phyloP scores from a whole-genome alignment of 345 rosid species.

The Camelina sativa region DNA sequence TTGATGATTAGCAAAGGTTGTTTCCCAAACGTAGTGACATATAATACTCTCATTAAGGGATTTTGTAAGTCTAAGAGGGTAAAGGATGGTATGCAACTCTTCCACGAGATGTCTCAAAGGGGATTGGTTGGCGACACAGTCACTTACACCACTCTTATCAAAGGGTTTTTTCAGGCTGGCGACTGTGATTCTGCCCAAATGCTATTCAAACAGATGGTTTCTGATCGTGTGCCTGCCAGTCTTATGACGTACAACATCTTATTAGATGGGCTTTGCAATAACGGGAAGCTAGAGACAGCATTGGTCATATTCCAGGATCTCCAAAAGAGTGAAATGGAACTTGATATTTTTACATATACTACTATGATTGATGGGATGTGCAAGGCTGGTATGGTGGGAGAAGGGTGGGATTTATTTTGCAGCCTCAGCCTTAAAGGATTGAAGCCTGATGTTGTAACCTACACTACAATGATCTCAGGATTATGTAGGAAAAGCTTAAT shows the following conservation, averaged over 20 bases:
- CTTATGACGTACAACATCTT: neutral
- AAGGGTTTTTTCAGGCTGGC: constrained; percentile 31
- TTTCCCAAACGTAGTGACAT: constrained; percentile 34
- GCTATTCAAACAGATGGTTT: neutral
- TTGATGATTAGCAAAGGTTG: constrained; percentile 20
- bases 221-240: neutral
- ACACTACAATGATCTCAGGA: neutral
- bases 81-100: constrained; percentile 33
- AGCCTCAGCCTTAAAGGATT: neutral
- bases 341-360: too few relatives aligned
- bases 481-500: neutral
- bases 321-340: too few relatives aligned
- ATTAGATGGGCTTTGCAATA: neutral
- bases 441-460: neutral
- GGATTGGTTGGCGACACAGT: constrained; percentile 23
- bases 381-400: constrained; percentile 16
- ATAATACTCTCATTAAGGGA: constrained; percentile 34
- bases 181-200: constrained; percentile 25
- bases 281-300: neutral
- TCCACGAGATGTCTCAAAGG: constrained; percentile 26
- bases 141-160: neutral
- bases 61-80: constrained; percentile 34
- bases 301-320: neutral
- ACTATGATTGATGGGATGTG: neutral
- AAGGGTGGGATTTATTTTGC: neutral